phyloP scores from a whole-genome alignment of 2,329 filamentous ascomycete species.

The Simplicillium sp. region DNA sequence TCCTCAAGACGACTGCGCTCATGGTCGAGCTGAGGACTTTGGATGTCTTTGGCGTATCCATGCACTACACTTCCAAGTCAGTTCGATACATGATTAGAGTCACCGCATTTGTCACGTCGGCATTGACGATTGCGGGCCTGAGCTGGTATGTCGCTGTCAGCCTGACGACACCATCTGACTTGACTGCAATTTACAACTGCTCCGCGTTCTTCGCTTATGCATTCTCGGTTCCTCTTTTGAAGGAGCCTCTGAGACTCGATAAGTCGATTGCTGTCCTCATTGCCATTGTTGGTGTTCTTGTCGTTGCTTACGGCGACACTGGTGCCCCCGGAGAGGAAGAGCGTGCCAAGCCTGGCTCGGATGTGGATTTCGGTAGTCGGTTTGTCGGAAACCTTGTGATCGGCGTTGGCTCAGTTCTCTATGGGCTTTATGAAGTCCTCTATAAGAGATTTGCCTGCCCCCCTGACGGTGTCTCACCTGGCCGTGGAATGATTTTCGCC shows the following conservation, averaged over 20 bases:
- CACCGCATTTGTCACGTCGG: conserved; percentile 73
- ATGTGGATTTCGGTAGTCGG: conserved; percentile 47
- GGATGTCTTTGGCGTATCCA: conserved; percentile 42
- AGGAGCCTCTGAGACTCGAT: conserved; percentile 72
- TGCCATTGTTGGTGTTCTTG: conserved; percentile 79
- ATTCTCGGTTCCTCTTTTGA: conserved; percentile 83
- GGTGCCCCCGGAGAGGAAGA: conserved; percentile 27
- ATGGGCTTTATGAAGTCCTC: conserved; percentile 93
- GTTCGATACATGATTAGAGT: conserved; percentile 66
- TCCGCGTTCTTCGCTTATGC: conserved; percentile 98
- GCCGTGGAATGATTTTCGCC: conserved; percentile 92
- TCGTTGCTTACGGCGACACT: conserved; percentile 89
- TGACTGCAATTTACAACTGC: conserved; percentile 99
- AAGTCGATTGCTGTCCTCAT: conserved; percentile 82
- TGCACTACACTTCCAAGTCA: conserved; percentile 28
- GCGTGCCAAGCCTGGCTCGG: conserved; percentile 36
- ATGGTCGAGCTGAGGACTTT: conserved; percentile 81
- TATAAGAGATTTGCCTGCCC: conserved; percentile 93
- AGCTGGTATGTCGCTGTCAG: conserved; percentile 96
- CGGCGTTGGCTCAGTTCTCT: conserved; percentile 80
- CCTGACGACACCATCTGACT: conserved; percentile 82
- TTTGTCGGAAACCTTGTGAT: conserved; percentile 87
- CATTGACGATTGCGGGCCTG: conserved; percentile 81
- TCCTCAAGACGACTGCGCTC: conserved; percentile 48
- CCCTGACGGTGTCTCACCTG: conserved; percentile 74